Base-by-base conservation (phyloP, 2,329 filamentous ascomycete genomes). In the Trichoderma polysporum region DNA sequence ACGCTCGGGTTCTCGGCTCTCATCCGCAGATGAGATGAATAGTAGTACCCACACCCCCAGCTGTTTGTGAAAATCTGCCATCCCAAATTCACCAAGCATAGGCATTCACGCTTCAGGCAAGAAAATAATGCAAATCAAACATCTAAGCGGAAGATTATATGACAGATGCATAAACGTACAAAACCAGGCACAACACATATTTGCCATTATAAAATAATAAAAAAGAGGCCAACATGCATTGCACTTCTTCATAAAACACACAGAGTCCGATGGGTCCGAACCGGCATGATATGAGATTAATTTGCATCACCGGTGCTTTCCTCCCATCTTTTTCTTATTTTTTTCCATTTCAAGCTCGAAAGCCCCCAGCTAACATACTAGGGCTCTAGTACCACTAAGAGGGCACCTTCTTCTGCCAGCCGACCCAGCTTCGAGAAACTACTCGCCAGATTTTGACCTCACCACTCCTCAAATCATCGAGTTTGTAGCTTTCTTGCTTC, bases 361-460 rank as follows among this genome's bases (percentile, higher is more conserved):
- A 13, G 22, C n/a, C 27, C 13, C 25, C 19, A 15, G 61, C 27
- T 12, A n/a, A 19, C 61, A 31, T 33, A 17, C 37, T 39, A 31
- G 13, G 29, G 61, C 50, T 56, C 61, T 54, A 47, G 19, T 56
- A 64, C 61, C 50, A 64, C 61, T 64, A 64, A 35, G 61, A 54
- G 53, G 58, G 83, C 78, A 19, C 41, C 41, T 83, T 80, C 71
- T 82, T 83, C 74, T 89, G 90, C 95, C 94, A 98, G 27, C 94
- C 93, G 61, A 98, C 89, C 93, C 94, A 99, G 76, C 86, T 90
- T 73, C 92, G 86, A 45, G 92, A 91, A 88, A 98, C 97, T 53
- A 97, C 91, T 66, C 95, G 88, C 95, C 95, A 99, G 69, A 99
- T 93, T 82, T 95, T 94, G 73, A 97, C 94, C 81, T 99, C 95